Conservation (phyloP, 208 protist species). For the Balamuthia mandrillaris region DNA sequence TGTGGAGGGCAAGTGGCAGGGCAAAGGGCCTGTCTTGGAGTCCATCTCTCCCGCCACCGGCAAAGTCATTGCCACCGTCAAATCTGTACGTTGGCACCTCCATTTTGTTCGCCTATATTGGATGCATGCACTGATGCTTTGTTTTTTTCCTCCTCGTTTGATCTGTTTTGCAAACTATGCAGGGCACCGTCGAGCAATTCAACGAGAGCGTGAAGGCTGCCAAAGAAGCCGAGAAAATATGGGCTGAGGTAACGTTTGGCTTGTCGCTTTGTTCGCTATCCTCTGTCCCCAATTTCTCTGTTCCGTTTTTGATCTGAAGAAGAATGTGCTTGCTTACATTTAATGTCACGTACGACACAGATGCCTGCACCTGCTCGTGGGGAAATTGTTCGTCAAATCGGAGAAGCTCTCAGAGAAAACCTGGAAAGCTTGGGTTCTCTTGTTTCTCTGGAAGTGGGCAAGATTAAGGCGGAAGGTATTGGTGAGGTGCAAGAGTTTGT, state of each 20-base stretch:
- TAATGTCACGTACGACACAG: not conserved
- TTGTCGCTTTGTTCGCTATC: not conserved
- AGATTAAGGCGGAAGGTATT: conserved; percentile 71
- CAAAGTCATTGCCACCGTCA: not conserved
- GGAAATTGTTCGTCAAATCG: conserved; percentile 76
- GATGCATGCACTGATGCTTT: not conserved
- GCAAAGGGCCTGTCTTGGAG: not conserved
- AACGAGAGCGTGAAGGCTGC: not conserved
- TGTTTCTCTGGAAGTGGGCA: conserved; percentile 77
- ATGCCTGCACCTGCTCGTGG: conserved; percentile 69
- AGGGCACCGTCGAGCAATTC: not conserved
- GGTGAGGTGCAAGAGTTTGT: conserved; percentile 81
- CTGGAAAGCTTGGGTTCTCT: conserved; percentile 62
- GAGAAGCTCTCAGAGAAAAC: conserved; percentile 60
- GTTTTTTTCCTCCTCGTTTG: not conserved
- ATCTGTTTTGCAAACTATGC: not conserved
- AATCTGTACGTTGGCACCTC: not conserved
- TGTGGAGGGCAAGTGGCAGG: conserved; percentile 12
- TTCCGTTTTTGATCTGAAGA: not conserved
- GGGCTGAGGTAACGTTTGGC: not conserved
- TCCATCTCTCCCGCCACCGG: not conserved
- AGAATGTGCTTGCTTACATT: not conserved
- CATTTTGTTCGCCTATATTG: not conserved
- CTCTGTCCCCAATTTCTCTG: not conserved
- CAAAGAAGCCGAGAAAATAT: not conserved